Evolutionary conservation across 225 moss, liverwort and hornwort genomes (phyloP).

Genomic region (Asterella californica): DNA sequence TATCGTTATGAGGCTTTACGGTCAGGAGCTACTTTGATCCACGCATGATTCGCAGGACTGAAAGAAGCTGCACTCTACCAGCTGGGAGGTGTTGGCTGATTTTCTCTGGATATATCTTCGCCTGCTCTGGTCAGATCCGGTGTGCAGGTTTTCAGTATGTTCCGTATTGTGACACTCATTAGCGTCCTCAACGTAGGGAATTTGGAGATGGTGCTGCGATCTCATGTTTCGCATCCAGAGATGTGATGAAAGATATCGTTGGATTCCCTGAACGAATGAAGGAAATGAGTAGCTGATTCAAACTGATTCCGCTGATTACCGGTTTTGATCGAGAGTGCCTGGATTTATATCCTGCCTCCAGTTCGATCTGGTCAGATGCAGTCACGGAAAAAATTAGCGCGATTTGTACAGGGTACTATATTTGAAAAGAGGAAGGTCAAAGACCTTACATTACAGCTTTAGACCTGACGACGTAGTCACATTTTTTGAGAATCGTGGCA

Average conservation of each 20-base stretch:
- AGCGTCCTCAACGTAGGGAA: neutral
- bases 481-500: neutral
- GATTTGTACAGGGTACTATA: conserved; percentile 2
- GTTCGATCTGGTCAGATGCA: conserved; percentile 12
- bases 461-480: neutral
- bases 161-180: neutral
- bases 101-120: neutral
- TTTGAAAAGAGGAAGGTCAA: conserved; percentile 2
- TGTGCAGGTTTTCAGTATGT: neutral
- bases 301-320: neutral
- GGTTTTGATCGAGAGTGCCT: neutral
- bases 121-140: neutral
- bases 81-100: neutral
- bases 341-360: neutral
- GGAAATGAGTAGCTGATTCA: conserved; percentile 2
- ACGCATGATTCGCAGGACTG: conserved; percentile 5
- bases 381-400: conserved; percentile 1
- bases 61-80: conserved; percentile 6
- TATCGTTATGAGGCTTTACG: neutral
- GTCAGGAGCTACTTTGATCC: neutral
- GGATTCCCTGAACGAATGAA: neutral
- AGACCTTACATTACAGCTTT: neutral
- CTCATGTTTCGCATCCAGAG: neutral
- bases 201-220: conserved; percentile 7
- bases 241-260: neutral